Evolutionary conservation across 768 basidiomycete species (phyloP), one percentile per base, ranked within the genome.

Genomic region (Tylopilus intermedius): DNA sequence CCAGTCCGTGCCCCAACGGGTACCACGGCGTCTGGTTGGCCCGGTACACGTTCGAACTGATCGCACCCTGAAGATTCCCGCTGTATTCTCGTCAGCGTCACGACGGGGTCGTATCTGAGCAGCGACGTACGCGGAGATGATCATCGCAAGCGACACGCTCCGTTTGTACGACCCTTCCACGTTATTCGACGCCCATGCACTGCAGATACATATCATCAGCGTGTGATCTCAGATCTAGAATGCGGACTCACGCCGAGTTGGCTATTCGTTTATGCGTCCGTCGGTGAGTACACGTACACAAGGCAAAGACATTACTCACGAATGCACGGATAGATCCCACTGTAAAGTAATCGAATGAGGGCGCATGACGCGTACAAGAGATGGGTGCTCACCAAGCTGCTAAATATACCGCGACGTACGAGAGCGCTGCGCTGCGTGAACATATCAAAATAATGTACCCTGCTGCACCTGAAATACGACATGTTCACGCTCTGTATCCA

Each of bases 1-100:
- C 86, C 35, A 89, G 71, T 7, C 81, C 83, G 50, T 85, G 74
- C 1, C 74, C 67, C 46, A 86, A 70, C 2, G 73, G 76, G 65
- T 85, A 90, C 81, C 84, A 84, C 9, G 87, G 88, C 55, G 72
- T 72, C 63, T 88, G 83, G 44, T 64, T 67, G 4, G 77, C 78
- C 30, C 86, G 85, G 62, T 90, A 89, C 76, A 90, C 79, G 59
- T 88, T 88, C 15, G 84, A 86, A 62, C 80, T 82, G 39, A 90
- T 80, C n/a, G 83, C 85, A 18, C 86, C 86, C 61, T 87, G 86
- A 47, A 88, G 71, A 63, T 88, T 88, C 8, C 85, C 86, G 57
- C 83, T 85, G 51, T 2, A 27, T 6, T 1, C 8, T 15, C 27
- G 11, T 52, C 26, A 30, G 38, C 39, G 38, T 7, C 38, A 7